A percentile compares a stretch with the other conserved stretches of the same genome.
Evolutionary conservation across 176 grass and related monocot species (phyloP).

Genomic region (Metroxylon sagu): DNA sequence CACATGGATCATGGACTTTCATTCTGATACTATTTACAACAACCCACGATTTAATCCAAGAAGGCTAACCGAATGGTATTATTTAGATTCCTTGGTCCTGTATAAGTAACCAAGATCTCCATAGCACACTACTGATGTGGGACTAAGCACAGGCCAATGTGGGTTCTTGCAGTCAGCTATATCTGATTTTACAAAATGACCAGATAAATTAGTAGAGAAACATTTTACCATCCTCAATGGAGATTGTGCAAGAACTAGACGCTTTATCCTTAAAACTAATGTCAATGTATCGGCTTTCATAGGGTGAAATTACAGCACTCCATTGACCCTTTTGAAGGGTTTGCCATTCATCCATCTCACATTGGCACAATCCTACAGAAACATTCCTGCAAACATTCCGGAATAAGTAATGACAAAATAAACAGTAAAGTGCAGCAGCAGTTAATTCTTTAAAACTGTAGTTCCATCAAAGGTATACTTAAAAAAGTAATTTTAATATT

Average conservation of each 20-base stretch:
- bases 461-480: neutral
- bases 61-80: too few species aligned
- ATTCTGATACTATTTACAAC: too few species aligned
- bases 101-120: too few species aligned
- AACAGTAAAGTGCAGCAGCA: neutral
- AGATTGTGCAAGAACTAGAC: constrained; percentile 58
- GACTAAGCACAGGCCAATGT: too few species aligned
- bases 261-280: constrained; percentile 60
- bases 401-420: too few species aligned
- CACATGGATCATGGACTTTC: too few species aligned
- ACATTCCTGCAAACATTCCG: constrained; percentile 37
- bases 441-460: constrained; percentile 11
- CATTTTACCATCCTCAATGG: constrained; percentile 59
- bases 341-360: constrained; percentile 57
- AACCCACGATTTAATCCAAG: too few species aligned
- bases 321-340: constrained; percentile 53
- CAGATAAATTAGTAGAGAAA: constrained; percentile 4
- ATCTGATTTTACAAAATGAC: neutral
- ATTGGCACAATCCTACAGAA: constrained; percentile 61
- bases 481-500: neutral
- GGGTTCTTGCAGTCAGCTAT: neutral
- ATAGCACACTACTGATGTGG: too few species aligned
- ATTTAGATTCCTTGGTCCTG: too few species aligned
- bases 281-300: constrained; percentile 71
- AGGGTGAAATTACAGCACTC: constrained; percentile 61